A percentile compares a stretch with the other conserved stretches of the same genome.
These are phyloP conservation scores for Pythium insidiosum DNA, from an alignment of 352 stramenopile species.

Conservation along the genomic window DNA sequence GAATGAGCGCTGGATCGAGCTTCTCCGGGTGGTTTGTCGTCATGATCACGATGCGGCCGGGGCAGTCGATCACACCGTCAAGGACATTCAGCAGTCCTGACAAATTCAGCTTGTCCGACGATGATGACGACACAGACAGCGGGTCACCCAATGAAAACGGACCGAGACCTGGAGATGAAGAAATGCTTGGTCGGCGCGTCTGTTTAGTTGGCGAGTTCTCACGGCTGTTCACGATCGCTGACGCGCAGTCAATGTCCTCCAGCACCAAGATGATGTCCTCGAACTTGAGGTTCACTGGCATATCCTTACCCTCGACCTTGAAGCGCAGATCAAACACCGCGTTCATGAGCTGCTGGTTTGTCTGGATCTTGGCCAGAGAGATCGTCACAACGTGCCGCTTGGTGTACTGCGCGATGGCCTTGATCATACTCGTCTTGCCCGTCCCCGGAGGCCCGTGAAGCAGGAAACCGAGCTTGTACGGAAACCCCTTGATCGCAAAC, in stretches of 20 bases:
- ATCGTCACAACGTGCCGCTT: slow-evolving; percentile 65
- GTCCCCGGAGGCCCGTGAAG: slow-evolving; percentile 84
- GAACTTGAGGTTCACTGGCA: slow-evolving; percentile 52
- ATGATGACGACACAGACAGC: background rate
- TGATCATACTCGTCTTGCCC: slow-evolving; percentile 87
- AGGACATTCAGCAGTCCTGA: slow-evolving; percentile 82
- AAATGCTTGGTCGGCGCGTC: too few species aligned
- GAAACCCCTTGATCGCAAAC: too few species aligned
- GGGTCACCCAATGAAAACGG: slow-evolving; percentile 2
- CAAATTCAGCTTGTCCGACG: slow-evolving; percentile 47
- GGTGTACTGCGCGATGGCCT: slow-evolving; percentile 71
- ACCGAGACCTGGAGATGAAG: too few species aligned
- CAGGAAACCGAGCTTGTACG: slow-evolving; percentile 84
- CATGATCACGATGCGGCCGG: slow-evolving; percentile 88
- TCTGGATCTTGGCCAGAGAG: slow-evolving; percentile 53
- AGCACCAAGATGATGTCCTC: slow-evolving; percentile 85
- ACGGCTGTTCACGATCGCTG: slow-evolving; percentile 46
- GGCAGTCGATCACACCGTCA: slow-evolving; percentile 83
- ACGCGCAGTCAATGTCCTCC: slow-evolving; percentile 81
- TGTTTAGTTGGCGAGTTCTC: background rate
- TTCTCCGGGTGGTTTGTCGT: slow-evolving; percentile 90
- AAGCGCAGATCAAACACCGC: slow-evolving; percentile 66
- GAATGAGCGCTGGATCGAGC: slow-evolving; percentile 83
- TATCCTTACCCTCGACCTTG: slow-evolving; percentile 37
- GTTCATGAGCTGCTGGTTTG: slow-evolving; percentile 71